Base-by-base conservation (phyloP, 306 rosid genomes). In the Mimosa pudica region DNA sequence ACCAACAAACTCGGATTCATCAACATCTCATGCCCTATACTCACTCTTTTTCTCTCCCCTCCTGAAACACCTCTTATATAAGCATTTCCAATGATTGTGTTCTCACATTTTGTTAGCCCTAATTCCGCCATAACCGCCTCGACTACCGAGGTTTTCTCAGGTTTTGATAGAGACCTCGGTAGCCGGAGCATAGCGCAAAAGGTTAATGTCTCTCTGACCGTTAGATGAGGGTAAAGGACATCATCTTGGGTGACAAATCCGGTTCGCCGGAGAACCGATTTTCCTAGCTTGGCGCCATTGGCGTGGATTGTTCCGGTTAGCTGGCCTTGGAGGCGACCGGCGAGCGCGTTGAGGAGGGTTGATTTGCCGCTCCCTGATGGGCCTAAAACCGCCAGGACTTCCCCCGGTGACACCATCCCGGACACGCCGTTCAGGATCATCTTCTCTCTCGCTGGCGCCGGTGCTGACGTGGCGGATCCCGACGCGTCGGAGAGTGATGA, bases 361-460 rank as follows among this genome's bases (percentile, higher is more conserved):
- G 97, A 92, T 85, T 94, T 94, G 0, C 98, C 98, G 44, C 98
- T 94, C 0, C 98, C 98, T 0, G 98, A 94, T 4, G 98, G 98
- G 3, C 98, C 98, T 0, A 94, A 90, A 17, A 94, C 74, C 67
- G 97, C 96, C 49, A 94, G 85, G 86, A 90, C 89, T 78, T 94
- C 92, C 0, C 98, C 98, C 8, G 98, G 96, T 35, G 71, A 81
- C 9, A 89, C 98, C 85, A 89, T 85, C 2, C 98, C 98, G 0
- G 98, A 88, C 7, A 94, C 81, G 0, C 94, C 93, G 5, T 88
- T 83, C 5, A 94, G 73, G 30, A 94, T 88, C 6, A 85, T 77
- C 71, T 92, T 76, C 78, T 92, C 97, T 38, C 84, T 11, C 52
- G 70, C 30, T 1, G 30, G 52, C 52, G 4, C n/a, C n/a, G n/a